Conservation (phyloP, 2,329 filamentous ascomycete genomes). For the Aspergillus flavus region DNA sequence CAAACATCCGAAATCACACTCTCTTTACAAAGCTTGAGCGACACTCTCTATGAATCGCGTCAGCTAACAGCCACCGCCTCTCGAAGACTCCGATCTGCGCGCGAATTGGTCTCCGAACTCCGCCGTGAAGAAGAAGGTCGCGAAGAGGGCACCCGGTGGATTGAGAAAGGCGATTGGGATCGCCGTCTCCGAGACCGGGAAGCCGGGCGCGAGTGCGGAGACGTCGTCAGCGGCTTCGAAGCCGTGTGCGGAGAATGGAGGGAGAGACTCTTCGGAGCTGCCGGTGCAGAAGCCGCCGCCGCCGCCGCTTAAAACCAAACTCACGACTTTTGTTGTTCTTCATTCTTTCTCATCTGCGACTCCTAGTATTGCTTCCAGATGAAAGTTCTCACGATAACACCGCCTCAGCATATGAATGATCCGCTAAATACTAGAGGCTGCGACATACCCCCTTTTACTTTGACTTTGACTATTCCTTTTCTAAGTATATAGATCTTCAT, state of each 20-base stretch:
- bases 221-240: conserved; percentile 91
- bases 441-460: not conserved
- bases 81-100: conserved; percentile 75
- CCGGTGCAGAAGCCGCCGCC: conserved; percentile 33
- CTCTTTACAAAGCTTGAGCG: conserved; percentile 81
- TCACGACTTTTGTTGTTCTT: not conserved
- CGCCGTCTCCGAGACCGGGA: conserved; percentile 74
- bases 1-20: conserved; percentile 74
- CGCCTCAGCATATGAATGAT: not conserved
- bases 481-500: conserved; percentile 2
- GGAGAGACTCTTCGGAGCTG: conserved; percentile 65
- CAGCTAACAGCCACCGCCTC: conserved; percentile 83
- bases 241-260: conserved; percentile 85
- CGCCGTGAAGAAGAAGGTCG: conserved; percentile 77
- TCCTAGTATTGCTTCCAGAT: not conserved
- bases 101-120: conserved; percentile 84
- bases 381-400: not conserved
- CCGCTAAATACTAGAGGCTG: not conserved
- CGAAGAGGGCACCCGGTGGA: conserved; percentile 80
- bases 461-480: not conserved
- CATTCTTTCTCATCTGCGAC: not conserved
- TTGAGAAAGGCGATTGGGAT: conserved; percentile 82
- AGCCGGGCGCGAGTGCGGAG: conserved; percentile 79
- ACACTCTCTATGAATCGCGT: conserved; percentile 90
- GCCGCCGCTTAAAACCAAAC: conserved; percentile 31